phyloP scores from a whole-genome alignment of 139 green algal genomes.

The Monoraphidium neglectum region DNA sequence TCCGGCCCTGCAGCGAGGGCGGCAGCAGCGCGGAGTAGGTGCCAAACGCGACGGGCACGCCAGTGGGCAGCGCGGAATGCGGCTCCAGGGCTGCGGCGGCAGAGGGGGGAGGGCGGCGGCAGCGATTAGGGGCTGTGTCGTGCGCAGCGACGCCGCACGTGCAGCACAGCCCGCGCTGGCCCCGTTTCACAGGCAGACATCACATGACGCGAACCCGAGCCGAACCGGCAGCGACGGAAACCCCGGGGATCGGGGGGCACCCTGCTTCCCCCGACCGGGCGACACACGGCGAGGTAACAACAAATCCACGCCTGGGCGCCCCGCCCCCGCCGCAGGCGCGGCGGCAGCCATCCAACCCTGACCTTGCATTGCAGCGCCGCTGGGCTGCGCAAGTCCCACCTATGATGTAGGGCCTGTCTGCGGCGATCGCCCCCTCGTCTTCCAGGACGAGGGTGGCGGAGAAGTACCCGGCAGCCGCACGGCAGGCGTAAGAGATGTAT shows the following conservation, averaged over 20 bases:
- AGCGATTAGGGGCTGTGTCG: not conserved
- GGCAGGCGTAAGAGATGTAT: no score
- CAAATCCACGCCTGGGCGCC: no score
- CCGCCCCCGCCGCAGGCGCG: no score
- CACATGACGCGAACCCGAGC: no score
- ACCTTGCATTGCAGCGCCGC: no score
- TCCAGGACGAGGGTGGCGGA: constrained; percentile 15
- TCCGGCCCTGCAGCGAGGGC: constrained; percentile 5
- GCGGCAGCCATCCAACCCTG: no score
- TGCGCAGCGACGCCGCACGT: not conserved
- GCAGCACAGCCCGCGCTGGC: no score
- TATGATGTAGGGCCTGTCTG: constrained; percentile 20
- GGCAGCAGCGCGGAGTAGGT: constrained; percentile 24
- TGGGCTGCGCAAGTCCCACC: constrained; percentile 17
- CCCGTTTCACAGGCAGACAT: not conserved
- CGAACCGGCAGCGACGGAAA: not conserved
- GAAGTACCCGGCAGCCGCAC: constrained; percentile 14
- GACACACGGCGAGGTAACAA: no score
- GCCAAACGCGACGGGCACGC: constrained; percentile 39
- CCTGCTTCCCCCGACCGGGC: not conserved
- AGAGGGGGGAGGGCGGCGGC: not conserved
- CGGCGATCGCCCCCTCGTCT: constrained; percentile 11
- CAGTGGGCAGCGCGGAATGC: constrained; percentile 49
- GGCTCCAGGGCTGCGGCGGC: constrained; percentile 44
- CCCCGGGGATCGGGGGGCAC: not conserved